Conservation (phyloP, 1,139 yeast genomes). For the Candida buenavistaensis region DNA sequence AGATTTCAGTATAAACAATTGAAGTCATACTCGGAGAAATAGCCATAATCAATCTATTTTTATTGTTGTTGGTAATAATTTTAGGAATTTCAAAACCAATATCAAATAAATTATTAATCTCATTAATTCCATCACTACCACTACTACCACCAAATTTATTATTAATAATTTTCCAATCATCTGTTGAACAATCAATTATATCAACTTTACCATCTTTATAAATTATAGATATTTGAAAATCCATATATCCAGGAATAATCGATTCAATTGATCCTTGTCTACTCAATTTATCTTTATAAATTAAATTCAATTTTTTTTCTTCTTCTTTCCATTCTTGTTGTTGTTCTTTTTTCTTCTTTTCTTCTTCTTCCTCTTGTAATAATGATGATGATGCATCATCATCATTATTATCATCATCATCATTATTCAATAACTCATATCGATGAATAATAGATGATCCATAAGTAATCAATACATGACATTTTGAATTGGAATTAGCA, state of each 20-base stretch:
- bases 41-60: constrained; percentile 39
- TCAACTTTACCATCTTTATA: constrained; percentile 46
- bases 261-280: constrained; percentile 22
- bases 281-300: constrained; percentile 24
- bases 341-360: no score
- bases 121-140: constrained; percentile 1
- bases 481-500: constrained; percentile 30
- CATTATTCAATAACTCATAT: constrained; percentile 22
- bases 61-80: constrained; percentile 12
- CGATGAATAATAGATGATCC: constrained; percentile 27
- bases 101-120: constrained; percentile 51
- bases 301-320: constrained; percentile 15
- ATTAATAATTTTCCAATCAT: constrained; percentile 25
- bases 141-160: constrained; percentile 6
- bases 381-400: no score
- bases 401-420: no score
- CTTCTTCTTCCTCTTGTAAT: no score
- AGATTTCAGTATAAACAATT: constrained; percentile 35
- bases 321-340: constrained; percentile 6
- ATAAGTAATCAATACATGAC: constrained; percentile 40
- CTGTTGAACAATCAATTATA: constrained; percentile 38
- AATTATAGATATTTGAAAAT: constrained; percentile 24
- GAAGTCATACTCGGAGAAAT: constrained; percentile 63
- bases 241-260: constrained; percentile 24
- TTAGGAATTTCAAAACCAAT: constrained; percentile 55